phyloP scores from a whole-genome alignment of 1,284 basidiomycete genomes.

The Ganoderma sinense region DNA sequence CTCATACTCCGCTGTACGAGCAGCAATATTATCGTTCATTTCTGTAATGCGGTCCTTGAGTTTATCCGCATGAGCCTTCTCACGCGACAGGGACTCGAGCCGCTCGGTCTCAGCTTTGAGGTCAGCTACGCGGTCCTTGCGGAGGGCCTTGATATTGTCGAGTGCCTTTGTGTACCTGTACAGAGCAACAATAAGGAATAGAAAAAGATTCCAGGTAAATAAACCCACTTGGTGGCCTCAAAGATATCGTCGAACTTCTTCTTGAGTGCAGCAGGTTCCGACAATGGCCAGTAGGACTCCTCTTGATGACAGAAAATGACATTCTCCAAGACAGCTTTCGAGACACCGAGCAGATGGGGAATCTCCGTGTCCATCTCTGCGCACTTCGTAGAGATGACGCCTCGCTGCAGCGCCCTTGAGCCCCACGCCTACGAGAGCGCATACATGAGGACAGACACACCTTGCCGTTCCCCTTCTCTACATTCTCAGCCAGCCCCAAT shows the following conservation, averaged over 20 bases:
- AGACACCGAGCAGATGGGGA: conserved; percentile 92
- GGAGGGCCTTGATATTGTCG: conserved; percentile 88
- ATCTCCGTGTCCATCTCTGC: conserved; percentile 97
- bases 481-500: conserved; percentile 75
- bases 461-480: conserved; percentile 73
- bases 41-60: conserved; percentile 76
- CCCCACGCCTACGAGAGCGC: background rate
- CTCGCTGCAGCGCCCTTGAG: conserved; percentile 61
- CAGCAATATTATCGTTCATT: conserved; percentile 65
- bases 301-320: conserved; percentile 99
- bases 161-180: conserved; percentile 95
- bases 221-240: conserved; percentile 88
- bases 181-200: background rate
- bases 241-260: conserved; percentile 99
- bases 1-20: conserved; percentile 82
- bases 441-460: conserved; percentile 48
- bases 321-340: conserved; percentile 96
- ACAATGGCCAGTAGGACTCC: conserved; percentile 97
- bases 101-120: conserved; percentile 94
- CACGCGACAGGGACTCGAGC: conserved; percentile 80
- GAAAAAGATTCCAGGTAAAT: background rate
- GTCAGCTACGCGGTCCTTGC: conserved; percentile 91
- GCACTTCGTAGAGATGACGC: conserved; percentile 93
- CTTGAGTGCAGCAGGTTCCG: conserved; percentile 91
- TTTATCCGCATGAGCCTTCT: conserved; percentile 90